These are phyloP conservation scores for Biancaea sappan DNA, from an alignment of 306 rosid species.

Conservation along the genomic window DNA sequence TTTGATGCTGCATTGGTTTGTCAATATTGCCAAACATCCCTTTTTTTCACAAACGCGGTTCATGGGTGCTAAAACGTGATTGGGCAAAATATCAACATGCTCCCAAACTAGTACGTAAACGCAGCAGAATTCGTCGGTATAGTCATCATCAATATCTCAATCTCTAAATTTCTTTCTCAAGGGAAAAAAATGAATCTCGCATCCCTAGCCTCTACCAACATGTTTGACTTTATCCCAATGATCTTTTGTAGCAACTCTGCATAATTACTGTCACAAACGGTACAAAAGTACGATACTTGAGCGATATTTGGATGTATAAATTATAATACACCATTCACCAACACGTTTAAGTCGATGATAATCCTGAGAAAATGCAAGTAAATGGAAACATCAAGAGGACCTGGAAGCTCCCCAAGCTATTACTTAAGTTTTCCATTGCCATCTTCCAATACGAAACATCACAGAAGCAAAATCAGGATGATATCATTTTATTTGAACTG, in stretches of 20 bases:
- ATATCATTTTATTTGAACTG: slow-evolving; percentile 27
- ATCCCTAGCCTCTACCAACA: not conserved
- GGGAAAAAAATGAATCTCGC: not conserved
- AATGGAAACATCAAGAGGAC: not conserved
- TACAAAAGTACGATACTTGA: not conserved
- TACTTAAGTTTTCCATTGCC: too few species aligned
- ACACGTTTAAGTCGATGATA: not conserved
- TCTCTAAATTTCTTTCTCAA: too few species aligned
- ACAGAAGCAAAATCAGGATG: not conserved
- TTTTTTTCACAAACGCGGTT: too few species aligned
- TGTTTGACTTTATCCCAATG: not conserved
- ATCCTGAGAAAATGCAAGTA: not conserved
- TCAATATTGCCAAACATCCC: too few species aligned
- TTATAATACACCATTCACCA: not conserved
- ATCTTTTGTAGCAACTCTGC: not conserved
- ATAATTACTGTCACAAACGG: not conserved
- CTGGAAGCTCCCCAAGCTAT: not conserved
- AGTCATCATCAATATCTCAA: too few species aligned
- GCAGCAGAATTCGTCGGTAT: too few species aligned
- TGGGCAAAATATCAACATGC: too few species aligned
- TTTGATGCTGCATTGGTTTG: too few species aligned
- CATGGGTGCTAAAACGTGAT: too few species aligned
- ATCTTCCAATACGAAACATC: not conserved
- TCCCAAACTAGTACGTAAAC: too few species aligned
- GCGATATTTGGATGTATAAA: not conserved